Conservation (phyloP, 768 basidiomycete genomes). For the Astraeus odoratus region DNA sequence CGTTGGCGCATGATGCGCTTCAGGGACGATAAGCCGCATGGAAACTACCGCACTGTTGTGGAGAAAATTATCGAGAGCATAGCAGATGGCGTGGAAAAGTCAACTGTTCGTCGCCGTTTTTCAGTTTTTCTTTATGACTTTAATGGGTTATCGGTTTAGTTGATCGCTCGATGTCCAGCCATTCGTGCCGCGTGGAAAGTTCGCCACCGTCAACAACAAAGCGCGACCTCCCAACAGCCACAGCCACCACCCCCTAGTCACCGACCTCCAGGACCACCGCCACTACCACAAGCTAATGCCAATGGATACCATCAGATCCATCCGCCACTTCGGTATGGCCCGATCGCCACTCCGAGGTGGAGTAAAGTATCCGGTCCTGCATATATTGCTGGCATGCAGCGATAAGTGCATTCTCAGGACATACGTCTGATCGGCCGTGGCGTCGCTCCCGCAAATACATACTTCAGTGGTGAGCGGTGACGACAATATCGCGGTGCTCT, state of each 20-base stretch:
- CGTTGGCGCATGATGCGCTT: slow-evolving; percentile 92
- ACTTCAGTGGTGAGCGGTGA: no score
- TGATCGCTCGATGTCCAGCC: slow-evolving; percentile 53
- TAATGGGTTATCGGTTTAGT: slow-evolving; percentile 35
- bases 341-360: slow-evolving; percentile 55
- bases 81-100: slow-evolving; percentile 88
- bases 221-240: slow-evolving; percentile 17
- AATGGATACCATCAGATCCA: slow-evolving; percentile 20
- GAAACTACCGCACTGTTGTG: slow-evolving; percentile 81
- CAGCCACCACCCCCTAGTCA: slow-evolving; percentile 20
- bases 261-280: slow-evolving; percentile 19
- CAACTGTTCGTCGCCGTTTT: slow-evolving; percentile 51
- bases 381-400: slow-evolving; percentile 56
- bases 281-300: slow-evolving; percentile 12
- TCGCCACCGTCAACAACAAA: slow-evolving; percentile 39
- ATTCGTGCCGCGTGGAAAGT: slow-evolving; percentile 75
- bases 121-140: slow-evolving; percentile 4
- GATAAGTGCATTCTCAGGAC: slow-evolving; percentile 36
- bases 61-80: slow-evolving; percentile 89
- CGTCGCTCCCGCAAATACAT: no score
- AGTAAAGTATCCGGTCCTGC: slow-evolving; percentile 70
- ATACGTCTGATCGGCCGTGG: no score
- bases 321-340: slow-evolving; percentile 46
- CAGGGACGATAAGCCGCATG: slow-evolving; percentile 88
- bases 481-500: neutral